These are phyloP conservation scores for Geotrichum candidum DNA, from an alignment of 1,139 yeast genomes.

Conservation along the genomic window DNA sequence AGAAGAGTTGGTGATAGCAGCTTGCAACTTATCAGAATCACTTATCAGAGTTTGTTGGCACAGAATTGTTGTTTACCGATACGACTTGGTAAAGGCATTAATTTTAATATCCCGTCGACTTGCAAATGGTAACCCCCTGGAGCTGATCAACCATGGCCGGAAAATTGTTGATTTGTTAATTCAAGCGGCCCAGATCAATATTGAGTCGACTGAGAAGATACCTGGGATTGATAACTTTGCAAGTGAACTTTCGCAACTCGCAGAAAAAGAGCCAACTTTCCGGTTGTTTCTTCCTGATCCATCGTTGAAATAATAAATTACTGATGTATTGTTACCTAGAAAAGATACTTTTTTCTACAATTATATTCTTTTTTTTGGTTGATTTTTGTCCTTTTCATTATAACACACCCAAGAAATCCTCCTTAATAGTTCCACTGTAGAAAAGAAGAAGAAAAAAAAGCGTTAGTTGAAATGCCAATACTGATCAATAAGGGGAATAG, in stretches of 20 bases:
- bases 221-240: conserved; percentile 8
- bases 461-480: conserved; percentile 9
- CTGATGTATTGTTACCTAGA: not conserved
- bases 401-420: conserved; percentile 87
- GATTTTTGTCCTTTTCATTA: conserved; percentile 24
- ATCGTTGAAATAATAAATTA: not conserved
- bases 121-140: conserved; percentile 7
- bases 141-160: not conserved
- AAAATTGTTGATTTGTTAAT: not conserved
- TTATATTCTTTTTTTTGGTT: not conserved
- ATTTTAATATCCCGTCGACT: conserved; percentile 23
- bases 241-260: not conserved
- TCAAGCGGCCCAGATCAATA: conserved; percentile 5
- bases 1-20: conserved; percentile 23
- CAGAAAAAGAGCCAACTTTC: conserved; percentile 3
- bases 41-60: conserved; percentile 33
- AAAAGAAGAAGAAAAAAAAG: conserved; percentile 11
- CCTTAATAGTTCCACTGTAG: conserved; percentile 78
- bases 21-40: conserved; percentile 24
- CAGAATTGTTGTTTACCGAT: conserved; percentile 31
- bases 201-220: not conserved
- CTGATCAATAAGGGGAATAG: conserved; percentile 2
- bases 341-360: not conserved
- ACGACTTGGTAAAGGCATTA: conserved; percentile 36
- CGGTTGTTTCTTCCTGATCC: not conserved